Base-by-base conservation (phyloP, 176 grass and related monocot genomes). In the Triticum monococcum region DNA sequence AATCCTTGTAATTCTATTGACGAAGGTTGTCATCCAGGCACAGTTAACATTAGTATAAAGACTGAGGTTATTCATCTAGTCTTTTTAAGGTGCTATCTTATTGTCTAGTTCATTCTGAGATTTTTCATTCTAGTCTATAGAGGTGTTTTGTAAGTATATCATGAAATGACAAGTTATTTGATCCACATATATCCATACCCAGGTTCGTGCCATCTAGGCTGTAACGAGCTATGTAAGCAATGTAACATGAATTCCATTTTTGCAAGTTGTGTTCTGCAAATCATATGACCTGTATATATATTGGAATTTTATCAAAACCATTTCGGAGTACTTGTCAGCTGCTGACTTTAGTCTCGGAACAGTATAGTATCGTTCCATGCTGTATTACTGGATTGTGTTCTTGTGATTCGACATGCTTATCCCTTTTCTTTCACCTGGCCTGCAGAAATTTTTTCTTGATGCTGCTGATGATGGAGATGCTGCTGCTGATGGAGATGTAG, bases 401-500 rank as follows among this genome's bases (percentile, higher is more conserved):
- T 63, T 84, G 18, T 76, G 36, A 77, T 77, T 24, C 38, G 70
- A 24, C 56, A 31, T 41, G 57, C 45, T 18, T 83, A 75, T 37
- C 17, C 57, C 32, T 75, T 52, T 60, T 60, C 17, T 84, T 74
- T 79, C 36, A 70, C 37, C 9, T 90, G 64, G n/a, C 11, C 45
- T 89, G 81, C 91, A 98, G 92, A 99, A 90, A 86, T 94, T 91
- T 85, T 99, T 99, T 87, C 87, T 96, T 12, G 97, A 99, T 80
- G 97, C 94, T 77, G 96, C 94, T 77, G 96, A 92, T 83, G 87
- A 87, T 81, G 97, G 72, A 68, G 79, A 87, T 81, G 92, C 85
- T 84, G 90, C 78, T 24, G 35, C 43, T 5, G 90, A 88, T 68
- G 59, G 12, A 73, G 79, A 87, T 81, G 90, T 85, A 94, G 86